Base-by-base conservation (phyloP, 176 grass and related monocot species). In the Aegilops speltoides region DNA sequence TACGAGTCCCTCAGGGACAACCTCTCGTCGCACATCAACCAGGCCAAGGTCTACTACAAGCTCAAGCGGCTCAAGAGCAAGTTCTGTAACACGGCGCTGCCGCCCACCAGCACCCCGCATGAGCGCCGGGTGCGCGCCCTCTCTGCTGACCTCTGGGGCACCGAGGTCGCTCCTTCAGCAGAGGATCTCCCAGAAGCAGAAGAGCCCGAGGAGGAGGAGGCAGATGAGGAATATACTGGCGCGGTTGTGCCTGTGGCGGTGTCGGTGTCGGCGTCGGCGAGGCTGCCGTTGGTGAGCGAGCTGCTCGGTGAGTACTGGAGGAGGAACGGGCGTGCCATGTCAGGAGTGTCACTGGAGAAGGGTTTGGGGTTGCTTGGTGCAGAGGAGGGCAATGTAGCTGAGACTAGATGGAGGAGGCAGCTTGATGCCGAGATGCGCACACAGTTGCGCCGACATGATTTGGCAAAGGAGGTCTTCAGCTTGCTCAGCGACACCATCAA, bases 1-100 rank as follows among this genome's bases (percentile, higher is more conserved):
- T 94, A 82, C 50, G 84, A 92, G 11, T 85, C 83, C 64, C 32
- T 97, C 32, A 86, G 36, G 84, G 88, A 60, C 40, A 78, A 66
- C 48, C 74, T 97, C 57, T 32, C 85, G 5, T 73, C 83, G 1
- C 83, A 93, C 87, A 80, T 95, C 23, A 75, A 90, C 82, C 85
- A 85, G 64, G 83, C 89, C 79, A 93, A 92, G 88, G 74, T 87
- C 2, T 91, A 90, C 82, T 98, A 98, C 91, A 98, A 98, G 88
- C 93, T 95, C 60, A 95, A 93, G 93, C 91, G 91, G 25, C 89
- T 95, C 79, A 98, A 98, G 89, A 87, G 91, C 89, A 95, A 95
- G 91, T 95, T 87, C 83, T 67, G 90, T 50, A 84, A 85, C 88
- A 71, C 76, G 1, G 32, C 64, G 13, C 59, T 46, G 6, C 22